A percentile compares a stretch with the other conserved stretches of the same genome.
Conservation (phyloP, 2,329 filamentous ascomycete genomes). For the Fusarium sp. region DNA sequence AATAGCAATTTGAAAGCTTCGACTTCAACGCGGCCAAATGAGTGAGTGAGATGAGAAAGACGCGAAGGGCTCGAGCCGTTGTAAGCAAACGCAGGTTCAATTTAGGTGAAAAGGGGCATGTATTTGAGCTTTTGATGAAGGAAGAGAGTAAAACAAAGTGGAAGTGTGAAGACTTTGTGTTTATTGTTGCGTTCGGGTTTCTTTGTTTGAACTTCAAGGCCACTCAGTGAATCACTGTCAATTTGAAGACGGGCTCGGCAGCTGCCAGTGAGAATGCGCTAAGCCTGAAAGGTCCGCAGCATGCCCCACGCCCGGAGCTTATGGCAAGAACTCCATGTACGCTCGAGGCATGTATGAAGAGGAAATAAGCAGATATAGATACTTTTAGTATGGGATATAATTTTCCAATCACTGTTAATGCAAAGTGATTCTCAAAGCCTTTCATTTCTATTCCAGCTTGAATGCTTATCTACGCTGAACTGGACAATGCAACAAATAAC, state of each 20-base stretch:
- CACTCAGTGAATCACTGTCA: not conserved
- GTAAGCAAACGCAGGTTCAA: not conserved
- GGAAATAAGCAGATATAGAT: not conserved
- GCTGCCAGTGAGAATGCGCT: not conserved
- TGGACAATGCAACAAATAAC: conserved; percentile 5
- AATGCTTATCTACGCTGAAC: not conserved
- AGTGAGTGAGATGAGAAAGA: not conserved
- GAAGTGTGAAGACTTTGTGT: not conserved
- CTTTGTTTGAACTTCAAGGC: conserved; percentile 11
- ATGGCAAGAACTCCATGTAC: not conserved
- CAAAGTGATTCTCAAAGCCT: no score
- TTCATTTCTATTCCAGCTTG: not conserved
- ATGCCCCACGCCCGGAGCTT: not conserved
- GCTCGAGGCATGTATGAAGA: not conserved
- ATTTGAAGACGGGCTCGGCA: not conserved
- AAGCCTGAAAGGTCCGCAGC: not conserved
- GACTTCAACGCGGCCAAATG: not conserved
- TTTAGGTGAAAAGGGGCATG: not conserved
- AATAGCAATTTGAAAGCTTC: not conserved
- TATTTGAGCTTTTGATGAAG: not conserved
- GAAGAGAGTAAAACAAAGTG: not conserved
- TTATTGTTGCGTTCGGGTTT: not conserved
- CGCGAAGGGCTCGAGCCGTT: not conserved
- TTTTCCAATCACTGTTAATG: no score
- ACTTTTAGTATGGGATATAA: no score